Evolutionary conservation across 2,329 filamentous ascomycete genomes (phyloP), one percentile per base, ranked within the genome.

Genomic region (Didymella exigua): DNA sequence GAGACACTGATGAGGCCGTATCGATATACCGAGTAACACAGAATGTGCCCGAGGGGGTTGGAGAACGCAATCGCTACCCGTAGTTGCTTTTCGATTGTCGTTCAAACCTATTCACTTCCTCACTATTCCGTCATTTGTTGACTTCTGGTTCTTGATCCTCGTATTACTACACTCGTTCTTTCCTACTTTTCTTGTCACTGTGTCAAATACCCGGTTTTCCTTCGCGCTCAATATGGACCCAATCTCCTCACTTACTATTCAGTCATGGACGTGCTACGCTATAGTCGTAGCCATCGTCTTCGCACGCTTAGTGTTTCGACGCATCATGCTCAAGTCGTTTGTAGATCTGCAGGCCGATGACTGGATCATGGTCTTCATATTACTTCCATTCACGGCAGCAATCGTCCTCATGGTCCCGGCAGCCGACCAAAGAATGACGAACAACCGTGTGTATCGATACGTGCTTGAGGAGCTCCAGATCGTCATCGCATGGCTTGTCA

Each of bases 391-490:
- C 19, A 69, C 66, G 10, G 63, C 51, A 2, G 58, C 54, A 4
- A 58, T 63, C 9, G 46, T 65, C 7, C 58, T 63, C 34, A 58
- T 62, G 29, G 66, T 63, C 21, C 47, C 56, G 26, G 44, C 58
- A 3, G 31, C 38, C 14, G 19, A 26, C 7, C 14, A 13, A 11
- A 10, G 44, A 6, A 24, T 55, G 16, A 4, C 18, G 19, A 36
- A 23, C 2, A 45, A 56, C 13, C 47, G 57, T 4, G 69, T 63
- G 50, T 60, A 64, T 44, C 56, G 59, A 27, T 67, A 67, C 30
- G 54, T 63, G 3, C 59, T 71, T 4, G 69, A 72, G 41, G 65
- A 67, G 38, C 57, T 68, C 23, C 68, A 69, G 11, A 57, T 70
- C 13, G 34, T 66, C 7, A 67, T 61, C 10, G 52, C 46, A 21